These are phyloP conservation scores for Suillus brevipes DNA, from an alignment of 768 basidiomycete species.

Conservation along the genomic window DNA sequence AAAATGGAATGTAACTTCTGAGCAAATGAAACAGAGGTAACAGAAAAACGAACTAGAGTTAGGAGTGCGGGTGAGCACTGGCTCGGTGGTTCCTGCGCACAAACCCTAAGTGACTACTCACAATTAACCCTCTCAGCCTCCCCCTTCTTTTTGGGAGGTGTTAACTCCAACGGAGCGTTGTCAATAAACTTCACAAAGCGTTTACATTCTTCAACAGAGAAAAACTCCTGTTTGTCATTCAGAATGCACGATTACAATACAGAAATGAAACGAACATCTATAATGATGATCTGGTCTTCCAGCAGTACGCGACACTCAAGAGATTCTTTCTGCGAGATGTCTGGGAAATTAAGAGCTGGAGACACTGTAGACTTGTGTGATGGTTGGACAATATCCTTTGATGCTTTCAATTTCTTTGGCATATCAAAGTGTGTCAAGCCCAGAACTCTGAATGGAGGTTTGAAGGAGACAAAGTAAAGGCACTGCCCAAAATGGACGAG, in stretches of 20 bases:
- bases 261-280: slow-evolving; percentile 46
- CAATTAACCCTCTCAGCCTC: slow-evolving; percentile 73
- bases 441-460: background rate
- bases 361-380: background rate
- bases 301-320: slow-evolving; percentile 50
- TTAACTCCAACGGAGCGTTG: slow-evolving; percentile 57
- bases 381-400: background rate
- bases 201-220: slow-evolving; percentile 64
- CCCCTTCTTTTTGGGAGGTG: slow-evolving; percentile 69
- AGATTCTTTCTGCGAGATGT: slow-evolving; percentile 42
- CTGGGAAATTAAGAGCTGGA: slow-evolving; percentile 40
- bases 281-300: slow-evolving; percentile 63
- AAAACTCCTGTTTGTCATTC: slow-evolving; percentile 45
- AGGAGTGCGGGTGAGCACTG: background rate
- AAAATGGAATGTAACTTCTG: slow-evolving; percentile 48
- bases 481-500: background rate
- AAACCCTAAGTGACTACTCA: slow-evolving; percentile 30
- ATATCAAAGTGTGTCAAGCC: background rate
- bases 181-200: slow-evolving; percentile 60
- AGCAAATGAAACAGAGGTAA: slow-evolving; percentile 61
- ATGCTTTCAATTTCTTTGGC: slow-evolving; percentile 9
- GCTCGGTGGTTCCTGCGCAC: background rate
- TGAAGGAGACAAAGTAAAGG: background rate
- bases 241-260: background rate
- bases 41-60: slow-evolving; percentile 57